Conservation (phyloP, 2,329 filamentous ascomycete genomes). For the Rhinocladiella mackenziei region DNA sequence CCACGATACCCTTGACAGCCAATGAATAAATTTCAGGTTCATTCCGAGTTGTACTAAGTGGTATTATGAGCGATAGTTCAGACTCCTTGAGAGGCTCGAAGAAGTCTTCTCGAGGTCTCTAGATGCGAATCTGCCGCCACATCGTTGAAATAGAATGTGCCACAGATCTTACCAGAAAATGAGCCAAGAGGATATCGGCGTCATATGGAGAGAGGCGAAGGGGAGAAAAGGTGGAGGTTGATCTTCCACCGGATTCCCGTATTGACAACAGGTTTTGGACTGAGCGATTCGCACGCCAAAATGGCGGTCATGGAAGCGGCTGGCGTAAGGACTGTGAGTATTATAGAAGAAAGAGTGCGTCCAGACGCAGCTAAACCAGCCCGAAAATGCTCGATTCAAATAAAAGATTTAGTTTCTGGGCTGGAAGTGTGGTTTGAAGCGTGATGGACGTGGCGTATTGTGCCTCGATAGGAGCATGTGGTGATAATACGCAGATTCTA, state of each 20-base stretch:
- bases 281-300: no score
- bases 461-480: no score
- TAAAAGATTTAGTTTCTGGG: no score
- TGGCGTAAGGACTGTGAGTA: not conserved
- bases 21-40: conserved; percentile 2
- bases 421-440: no score
- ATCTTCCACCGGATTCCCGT: not conserved
- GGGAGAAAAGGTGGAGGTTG: not conserved
- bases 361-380: no score
- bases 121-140: not conserved
- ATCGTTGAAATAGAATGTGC: not conserved
- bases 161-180: conserved; percentile 5
- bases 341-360: not conserved
- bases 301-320: not conserved
- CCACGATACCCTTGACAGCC: not conserved
- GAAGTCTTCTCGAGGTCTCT: not conserved
- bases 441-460: no score
- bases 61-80: conserved; percentile 7
- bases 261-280: not conserved
- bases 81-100: not conserved
- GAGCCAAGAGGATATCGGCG: no score
- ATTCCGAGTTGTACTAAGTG: conserved; percentile 1
- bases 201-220: not conserved
- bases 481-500: no score
- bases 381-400: no score